Percentiles rank a stretch among this genome's conserved stretches.
These are phyloP conservation scores for Penicillium simplicissimum DNA, from an alignment of 495 filamentous ascomycete genomes.

Conservation along the genomic window DNA sequence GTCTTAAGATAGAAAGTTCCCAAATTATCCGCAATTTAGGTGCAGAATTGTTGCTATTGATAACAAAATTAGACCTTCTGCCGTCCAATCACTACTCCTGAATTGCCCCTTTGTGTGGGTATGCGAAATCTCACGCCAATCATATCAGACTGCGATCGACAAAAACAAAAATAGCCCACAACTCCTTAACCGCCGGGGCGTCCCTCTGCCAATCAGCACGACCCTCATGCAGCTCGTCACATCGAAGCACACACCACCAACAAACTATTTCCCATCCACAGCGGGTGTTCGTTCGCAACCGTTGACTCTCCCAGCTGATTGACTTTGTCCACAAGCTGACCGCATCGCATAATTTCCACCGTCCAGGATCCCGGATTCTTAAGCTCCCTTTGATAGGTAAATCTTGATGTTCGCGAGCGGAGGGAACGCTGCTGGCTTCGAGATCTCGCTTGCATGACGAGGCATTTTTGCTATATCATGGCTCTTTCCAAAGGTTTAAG, in stretches of 20 bases:
- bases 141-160: background rate
- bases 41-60: slow-evolving; percentile 28
- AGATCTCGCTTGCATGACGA: background rate
- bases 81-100: slow-evolving; percentile 16
- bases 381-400: slow-evolving; percentile 17
- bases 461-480: background rate
- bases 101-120: background rate
- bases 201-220: slow-evolving; percentile 23
- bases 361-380: slow-evolving; percentile 10
- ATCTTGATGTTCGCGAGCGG: background rate
- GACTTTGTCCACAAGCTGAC: slow-evolving; percentile 6
- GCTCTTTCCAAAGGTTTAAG: background rate
- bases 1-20: slow-evolving; percentile 17
- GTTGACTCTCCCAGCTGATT: background rate
- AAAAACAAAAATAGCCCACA: slow-evolving; percentile 5
- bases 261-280: slow-evolving; percentile 6
- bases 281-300: background rate
- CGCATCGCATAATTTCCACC: slow-evolving; percentile 12
- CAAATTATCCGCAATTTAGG: slow-evolving; percentile 21
- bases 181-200: slow-evolving; percentile 39
- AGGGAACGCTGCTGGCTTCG: background rate
- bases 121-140: background rate
- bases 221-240: slow-evolving; percentile 29
- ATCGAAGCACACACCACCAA: slow-evolving; percentile 16
- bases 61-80: slow-evolving; percentile 18